phyloP scores from a whole-genome alignment of 768 basidiomycete genomes.

The Tylopilus sp. region DNA sequence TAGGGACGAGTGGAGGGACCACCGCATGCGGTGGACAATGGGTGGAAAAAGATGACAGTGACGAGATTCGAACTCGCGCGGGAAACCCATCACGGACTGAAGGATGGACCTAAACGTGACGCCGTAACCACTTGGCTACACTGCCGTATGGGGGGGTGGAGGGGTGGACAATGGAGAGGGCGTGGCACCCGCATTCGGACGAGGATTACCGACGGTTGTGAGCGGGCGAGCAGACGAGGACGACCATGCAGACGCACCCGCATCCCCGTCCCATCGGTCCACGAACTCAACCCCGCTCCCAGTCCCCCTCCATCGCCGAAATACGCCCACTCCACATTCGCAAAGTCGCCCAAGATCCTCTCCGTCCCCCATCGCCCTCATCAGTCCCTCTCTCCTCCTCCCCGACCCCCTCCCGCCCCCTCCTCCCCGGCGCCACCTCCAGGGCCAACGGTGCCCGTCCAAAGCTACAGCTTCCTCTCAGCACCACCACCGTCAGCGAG shows the following conservation, averaged over 20 bases:
- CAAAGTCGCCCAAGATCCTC: constrained; percentile 32
- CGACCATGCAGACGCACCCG: constrained; percentile 26
- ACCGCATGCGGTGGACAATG: constrained; percentile 12
- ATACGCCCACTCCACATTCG: constrained; percentile 41
- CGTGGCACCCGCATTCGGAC: neutral
- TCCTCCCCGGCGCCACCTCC: constrained; percentile 28
- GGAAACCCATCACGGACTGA: constrained; percentile 54
- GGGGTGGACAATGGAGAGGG: neutral
- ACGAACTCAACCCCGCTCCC: constrained; percentile 39
- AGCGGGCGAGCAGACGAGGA: constrained; percentile 3
- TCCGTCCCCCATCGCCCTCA: constrained; percentile 30
- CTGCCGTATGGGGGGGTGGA: constrained; percentile 29
- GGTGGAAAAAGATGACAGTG: constrained; percentile 40
- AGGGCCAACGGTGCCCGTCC: constrained; percentile 29
- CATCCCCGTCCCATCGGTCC: constrained; percentile 51
- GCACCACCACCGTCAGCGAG: constrained; percentile 25
- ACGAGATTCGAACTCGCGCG: constrained; percentile 61
- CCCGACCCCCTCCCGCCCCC: constrained; percentile 31
- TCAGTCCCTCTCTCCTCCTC: constrained; percentile 28
- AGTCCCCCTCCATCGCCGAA: constrained; percentile 41
- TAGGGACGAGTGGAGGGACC: constrained; percentile 3
- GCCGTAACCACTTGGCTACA: constrained; percentile 61
- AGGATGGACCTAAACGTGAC: constrained; percentile 48
- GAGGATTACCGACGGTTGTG: constrained; percentile 9
- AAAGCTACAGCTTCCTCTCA: constrained; percentile 36